Conservation (phyloP, 177 flowering plant genomes). For the Vitis hybrid region DNA sequence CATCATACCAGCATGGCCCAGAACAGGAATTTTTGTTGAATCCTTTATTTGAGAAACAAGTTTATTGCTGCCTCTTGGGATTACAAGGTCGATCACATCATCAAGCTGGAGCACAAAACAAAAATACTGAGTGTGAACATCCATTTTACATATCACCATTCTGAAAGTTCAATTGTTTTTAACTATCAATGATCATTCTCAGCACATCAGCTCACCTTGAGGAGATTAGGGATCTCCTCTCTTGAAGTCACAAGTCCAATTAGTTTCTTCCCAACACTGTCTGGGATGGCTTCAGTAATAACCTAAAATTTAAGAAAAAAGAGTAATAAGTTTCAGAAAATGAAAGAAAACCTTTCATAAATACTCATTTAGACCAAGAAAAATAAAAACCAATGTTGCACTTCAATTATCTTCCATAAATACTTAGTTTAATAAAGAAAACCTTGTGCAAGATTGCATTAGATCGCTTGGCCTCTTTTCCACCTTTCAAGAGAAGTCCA, state of each 20-base stretch:
- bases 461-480: conserved; percentile 91
- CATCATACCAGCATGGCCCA: conserved; percentile 92
- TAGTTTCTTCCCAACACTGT: conserved; percentile 69
- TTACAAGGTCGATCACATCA: conserved; percentile 98
- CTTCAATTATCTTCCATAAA: neutral
- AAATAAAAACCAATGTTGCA: conserved; percentile 10
- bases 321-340: neutral
- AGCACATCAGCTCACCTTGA: conserved; percentile 55
- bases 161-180: neutral
- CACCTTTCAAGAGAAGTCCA: conserved; percentile 96
- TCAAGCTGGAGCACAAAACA: conserved; percentile 65
- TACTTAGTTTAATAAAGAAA: conserved; percentile 7
- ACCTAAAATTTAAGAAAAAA: conserved; percentile 40
- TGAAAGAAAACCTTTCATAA: neutral
- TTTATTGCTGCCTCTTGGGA: conserved; percentile 98
- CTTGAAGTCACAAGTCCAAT: conserved; percentile 95
- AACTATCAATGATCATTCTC: neutral
- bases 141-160: neutral
- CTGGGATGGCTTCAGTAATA: conserved; percentile 81
- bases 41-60: conserved; percentile 92
- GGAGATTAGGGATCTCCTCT: conserved; percentile 95
- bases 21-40: conserved; percentile 95
- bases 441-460: conserved; percentile 94
- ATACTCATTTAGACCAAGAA: conserved; percentile 4
- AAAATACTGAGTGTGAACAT: neutral